These are phyloP conservation scores for Viola odorata DNA, from an alignment of 345 rosid genomes.

Conservation along the genomic window DNA sequence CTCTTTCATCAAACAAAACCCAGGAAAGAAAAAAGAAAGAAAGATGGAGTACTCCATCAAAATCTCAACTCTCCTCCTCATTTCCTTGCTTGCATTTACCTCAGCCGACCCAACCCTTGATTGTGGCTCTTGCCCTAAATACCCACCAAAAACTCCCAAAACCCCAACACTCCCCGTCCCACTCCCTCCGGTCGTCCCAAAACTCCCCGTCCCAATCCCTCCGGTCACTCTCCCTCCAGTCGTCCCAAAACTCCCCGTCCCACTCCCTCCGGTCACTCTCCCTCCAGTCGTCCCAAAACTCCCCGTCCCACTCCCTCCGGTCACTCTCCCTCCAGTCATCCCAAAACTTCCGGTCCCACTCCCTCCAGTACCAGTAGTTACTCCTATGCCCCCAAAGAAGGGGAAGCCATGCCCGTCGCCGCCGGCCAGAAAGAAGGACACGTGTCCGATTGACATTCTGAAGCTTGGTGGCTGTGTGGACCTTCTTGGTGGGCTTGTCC, in stretches of 20 bases:
- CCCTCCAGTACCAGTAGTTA: constrained; percentile 3
- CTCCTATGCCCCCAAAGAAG: constrained; percentile 12
- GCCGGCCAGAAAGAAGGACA: constrained; percentile 23
- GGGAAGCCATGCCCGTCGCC: constrained; percentile 37
- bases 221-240: constrained; percentile 16
- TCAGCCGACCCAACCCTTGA: constrained; percentile 43
- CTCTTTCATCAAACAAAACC: constrained; percentile 6
- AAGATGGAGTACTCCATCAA: constrained; percentile 47
- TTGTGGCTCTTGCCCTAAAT: constrained; percentile 54
- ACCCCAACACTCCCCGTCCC: constrained; percentile 13
- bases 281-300: constrained; percentile 18
- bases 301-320: constrained; percentile 30
- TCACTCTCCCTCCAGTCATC: constrained; percentile 23
- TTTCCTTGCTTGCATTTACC: constrained; percentile 53
- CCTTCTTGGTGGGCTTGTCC: constrained; percentile 80
- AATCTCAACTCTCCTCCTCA: constrained; percentile 45
- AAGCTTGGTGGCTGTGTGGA: constrained; percentile 92
- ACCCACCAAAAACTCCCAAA: background rate
- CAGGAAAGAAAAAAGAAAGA: background rate
- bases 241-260: constrained; percentile 9
- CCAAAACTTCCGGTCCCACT: constrained; percentile 7
- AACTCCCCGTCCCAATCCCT: constrained; percentile 1
- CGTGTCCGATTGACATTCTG: constrained; percentile 77
- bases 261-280: constrained; percentile 19
- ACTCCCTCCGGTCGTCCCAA: constrained; percentile 33